Percentiles rank a stretch among this genome's conserved stretches.
Evolutionary conservation across 768 basidiomycete genomes (phyloP).

Genomic region (Termitomyces sp.): DNA sequence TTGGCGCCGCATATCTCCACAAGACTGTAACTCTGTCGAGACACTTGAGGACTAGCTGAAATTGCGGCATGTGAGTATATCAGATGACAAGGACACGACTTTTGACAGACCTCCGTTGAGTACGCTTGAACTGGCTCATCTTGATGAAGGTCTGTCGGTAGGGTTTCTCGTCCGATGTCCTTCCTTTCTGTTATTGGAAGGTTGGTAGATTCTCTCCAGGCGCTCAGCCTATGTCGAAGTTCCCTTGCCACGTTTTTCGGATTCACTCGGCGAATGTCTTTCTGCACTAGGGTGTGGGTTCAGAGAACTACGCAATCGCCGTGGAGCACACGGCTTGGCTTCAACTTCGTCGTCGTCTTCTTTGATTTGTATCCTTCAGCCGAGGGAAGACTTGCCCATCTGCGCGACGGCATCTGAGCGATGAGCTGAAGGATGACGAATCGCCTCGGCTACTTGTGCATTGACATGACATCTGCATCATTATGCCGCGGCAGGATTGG

Average conservation of each 20-base stretch:
- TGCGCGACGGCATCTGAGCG: neutral
- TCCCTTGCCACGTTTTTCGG: neutral
- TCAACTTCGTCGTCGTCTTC: neutral
- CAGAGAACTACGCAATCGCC: constrained; percentile 9
- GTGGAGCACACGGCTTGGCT: neutral
- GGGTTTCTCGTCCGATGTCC: constrained; percentile 5
- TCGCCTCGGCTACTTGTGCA: neutral
- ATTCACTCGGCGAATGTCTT: neutral
- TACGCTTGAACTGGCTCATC: constrained; percentile 8
- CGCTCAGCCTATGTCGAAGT: neutral
- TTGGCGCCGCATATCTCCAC: no score
- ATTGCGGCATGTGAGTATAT: neutral
- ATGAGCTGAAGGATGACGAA: neutral
- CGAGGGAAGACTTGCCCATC: neutral
- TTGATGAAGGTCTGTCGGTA: neutral
- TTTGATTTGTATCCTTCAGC: neutral
- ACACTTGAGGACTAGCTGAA: neutral
- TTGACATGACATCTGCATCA: neutral
- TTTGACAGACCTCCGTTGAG: constrained; percentile 4
- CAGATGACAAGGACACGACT: neutral
- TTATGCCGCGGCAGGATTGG: neutral
- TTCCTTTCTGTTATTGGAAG: neutral
- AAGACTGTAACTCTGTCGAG: neutral
- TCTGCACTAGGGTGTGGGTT: neutral
- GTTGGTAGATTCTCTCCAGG: neutral